Base-by-base conservation (phyloP, 108 stramenopile species). In the Chaetoceros tenuissimus region DNA sequence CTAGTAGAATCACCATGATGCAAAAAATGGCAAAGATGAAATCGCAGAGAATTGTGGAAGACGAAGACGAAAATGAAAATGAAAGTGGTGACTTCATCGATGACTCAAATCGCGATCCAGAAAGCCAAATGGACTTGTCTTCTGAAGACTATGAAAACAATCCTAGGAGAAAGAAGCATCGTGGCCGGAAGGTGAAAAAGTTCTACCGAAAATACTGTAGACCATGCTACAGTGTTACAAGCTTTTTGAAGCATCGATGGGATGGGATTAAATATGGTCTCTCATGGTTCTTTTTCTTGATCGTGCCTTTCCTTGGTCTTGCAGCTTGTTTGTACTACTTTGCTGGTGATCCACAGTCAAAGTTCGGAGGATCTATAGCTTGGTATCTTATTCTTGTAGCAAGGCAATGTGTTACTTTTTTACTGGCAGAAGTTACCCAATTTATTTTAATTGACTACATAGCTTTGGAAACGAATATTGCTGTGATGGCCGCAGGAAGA, bases 301-400 rank as follows among this genome's bases (percentile, higher is more conserved):
- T 62, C 44, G 1, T 76, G 17, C 75, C 75, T 2, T 45, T 62
- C 10, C 26, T 65, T 23, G 48, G 19, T 22, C 44, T 62, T 1
- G 43, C 75, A n/a, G 58, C 48, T 10, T 55, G 54, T 28, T 47
- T 76, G 16, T 76, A 62, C 49, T 66, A 76, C 47, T 47, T 59
- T 16, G 53, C 43, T 0, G 74, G 63, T 10, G 69, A 75, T 46
- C 74, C 74, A 19, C 59, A 45, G 27, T 5, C 8, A 10, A 5
- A 5, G 5, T 40, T 10, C 13, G 34, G 34, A 10, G 34, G 8
- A 10, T 40, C 34, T 13, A 10, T 10, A 10, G 5, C 71, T 1
- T 78, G 77, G 77, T 73, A 58, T 50, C 45, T 78, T 24, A 25
- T 73, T 7, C 73, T 72, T 51, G 26, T 69, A 2, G 59, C 58